Conservation (phyloP, 139 green algal genomes). For the Closterium sp. region DNA sequence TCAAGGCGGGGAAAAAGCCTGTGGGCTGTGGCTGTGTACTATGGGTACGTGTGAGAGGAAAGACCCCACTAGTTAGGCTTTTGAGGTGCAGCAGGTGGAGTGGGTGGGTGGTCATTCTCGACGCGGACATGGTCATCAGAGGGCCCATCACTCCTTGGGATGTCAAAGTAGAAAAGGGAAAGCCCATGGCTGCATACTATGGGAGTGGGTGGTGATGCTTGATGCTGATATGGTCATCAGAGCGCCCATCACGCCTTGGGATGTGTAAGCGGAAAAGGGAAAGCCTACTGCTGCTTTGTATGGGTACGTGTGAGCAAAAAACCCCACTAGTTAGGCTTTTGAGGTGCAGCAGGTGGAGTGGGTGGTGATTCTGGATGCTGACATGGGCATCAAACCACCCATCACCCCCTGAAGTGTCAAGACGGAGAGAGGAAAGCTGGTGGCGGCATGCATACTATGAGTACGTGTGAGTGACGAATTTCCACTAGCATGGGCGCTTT, state of each 20-base stretch:
- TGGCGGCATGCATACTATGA: constrained; percentile 53
- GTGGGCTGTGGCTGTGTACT: constrained; percentile 45
- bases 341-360: constrained; percentile 41
- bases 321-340: too few relatives aligned
- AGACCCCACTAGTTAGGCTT: too few relatives aligned
- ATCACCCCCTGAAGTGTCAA: constrained; percentile 30
- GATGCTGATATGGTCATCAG: constrained; percentile 57
- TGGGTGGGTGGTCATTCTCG: constrained; percentile 58
- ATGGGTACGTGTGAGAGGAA: constrained; percentile 33
- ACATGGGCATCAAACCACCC: constrained; percentile 50
- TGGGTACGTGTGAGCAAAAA: constrained; percentile 18
- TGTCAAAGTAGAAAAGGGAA: constrained; percentile 17
- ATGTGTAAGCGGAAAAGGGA: constrained; percentile 28
- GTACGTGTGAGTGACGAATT: too few relatives aligned
- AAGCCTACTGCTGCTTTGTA: constrained; percentile 51
- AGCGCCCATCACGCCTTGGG: constrained; percentile 16
- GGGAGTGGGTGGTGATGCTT: constrained; percentile 48
- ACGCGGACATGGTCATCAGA: constrained; percentile 57
- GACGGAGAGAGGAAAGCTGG: constrained; percentile 22
- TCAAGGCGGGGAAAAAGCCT: constrained; percentile 22
- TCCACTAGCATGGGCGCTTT: too few relatives aligned
- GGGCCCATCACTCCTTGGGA: constrained; percentile 30
- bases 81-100: too few relatives aligned
- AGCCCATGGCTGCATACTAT: constrained; percentile 53
- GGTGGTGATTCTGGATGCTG: constrained; percentile 56